Conservation (phyloP, 495 filamentous ascomycete species). For the Staphylotrichum longicolle region DNA sequence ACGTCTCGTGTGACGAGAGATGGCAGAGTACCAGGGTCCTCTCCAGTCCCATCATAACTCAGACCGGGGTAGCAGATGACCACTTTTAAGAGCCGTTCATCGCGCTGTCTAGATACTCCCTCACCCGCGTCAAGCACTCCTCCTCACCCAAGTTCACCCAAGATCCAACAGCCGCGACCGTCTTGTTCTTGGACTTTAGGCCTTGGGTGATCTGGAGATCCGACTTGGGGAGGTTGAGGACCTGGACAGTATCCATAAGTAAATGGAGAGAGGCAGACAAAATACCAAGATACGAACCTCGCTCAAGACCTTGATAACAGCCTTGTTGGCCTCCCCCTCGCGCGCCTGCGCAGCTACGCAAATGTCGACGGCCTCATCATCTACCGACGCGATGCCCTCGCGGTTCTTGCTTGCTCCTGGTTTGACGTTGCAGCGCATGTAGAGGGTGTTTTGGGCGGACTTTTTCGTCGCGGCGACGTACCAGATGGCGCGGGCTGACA, state of each 20-base stretch:
- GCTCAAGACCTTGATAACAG: constrained; percentile 62
- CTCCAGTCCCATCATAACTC: too few species aligned
- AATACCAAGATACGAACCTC: constrained; percentile 42
- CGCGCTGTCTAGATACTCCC: constrained; percentile 26
- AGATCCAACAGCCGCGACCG: constrained; percentile 32
- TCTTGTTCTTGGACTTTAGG: constrained; percentile 61
- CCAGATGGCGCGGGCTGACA: constrained; percentile 28
- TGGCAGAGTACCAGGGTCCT: too few species aligned
- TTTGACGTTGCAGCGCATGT: constrained; percentile 60
- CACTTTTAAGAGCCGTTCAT: constrained; percentile 13
- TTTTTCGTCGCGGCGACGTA: constrained; percentile 36
- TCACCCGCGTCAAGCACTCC: constrained; percentile 28
- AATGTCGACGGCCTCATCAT: constrained; percentile 55
- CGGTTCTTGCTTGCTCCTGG: constrained; percentile 60
- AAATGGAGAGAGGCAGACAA: neutral
- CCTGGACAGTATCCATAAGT: constrained; percentile 7
- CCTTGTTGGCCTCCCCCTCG: constrained; percentile 66
- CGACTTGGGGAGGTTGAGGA: constrained; percentile 60
- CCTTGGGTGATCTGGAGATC: constrained; percentile 62
- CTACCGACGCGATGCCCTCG: constrained; percentile 56
- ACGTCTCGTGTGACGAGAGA: too few species aligned
- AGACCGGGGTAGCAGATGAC: too few species aligned
- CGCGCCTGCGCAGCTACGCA: constrained; percentile 61
- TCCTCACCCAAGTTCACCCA: constrained; percentile 30
- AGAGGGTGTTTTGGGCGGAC: constrained; percentile 41